Conservation (phyloP, 2,329 filamentous ascomycete genomes). For the Cercospora berteroae region DNA sequence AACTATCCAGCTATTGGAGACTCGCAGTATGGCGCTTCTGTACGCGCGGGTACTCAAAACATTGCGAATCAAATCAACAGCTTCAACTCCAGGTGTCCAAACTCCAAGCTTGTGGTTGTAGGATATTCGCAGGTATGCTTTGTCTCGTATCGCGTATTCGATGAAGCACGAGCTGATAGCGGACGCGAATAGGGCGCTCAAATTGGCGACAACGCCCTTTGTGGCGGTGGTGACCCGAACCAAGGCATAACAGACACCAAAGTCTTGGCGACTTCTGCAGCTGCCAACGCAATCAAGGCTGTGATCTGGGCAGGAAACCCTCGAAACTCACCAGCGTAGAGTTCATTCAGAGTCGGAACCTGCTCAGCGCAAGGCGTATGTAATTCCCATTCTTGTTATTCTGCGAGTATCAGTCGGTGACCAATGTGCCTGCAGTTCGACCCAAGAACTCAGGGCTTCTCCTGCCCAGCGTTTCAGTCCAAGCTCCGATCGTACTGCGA, state of each 20-base stretch:
- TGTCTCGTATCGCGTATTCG: constrained; percentile 32
- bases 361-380: constrained; percentile 59
- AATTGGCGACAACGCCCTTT: constrained; percentile 62
- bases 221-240: constrained; percentile 55
- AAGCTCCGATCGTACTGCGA: constrained; percentile 67
- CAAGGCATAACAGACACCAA: constrained; percentile 49
- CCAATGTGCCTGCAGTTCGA: constrained; percentile 52
- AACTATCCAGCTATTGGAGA: constrained; percentile 55
- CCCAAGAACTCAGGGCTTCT: constrained; percentile 57
- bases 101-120: constrained; percentile 30
- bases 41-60: constrained; percentile 50
- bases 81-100: constrained; percentile 29
- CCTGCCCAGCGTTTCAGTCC: constrained; percentile 52
- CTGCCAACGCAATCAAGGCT: constrained; percentile 28
- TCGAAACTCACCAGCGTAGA: constrained; percentile 53
- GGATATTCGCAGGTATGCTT: constrained; percentile 38
- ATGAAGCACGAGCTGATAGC: constrained; percentile 26
- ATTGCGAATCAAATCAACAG: constrained; percentile 36
- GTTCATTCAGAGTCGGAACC: constrained; percentile 60
- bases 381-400: constrained; percentile 15
- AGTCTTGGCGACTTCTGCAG: constrained; percentile 22
- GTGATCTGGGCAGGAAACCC: constrained; percentile 46
- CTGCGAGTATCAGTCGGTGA: neutral
- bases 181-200: constrained; percentile 54
- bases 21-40: constrained; percentile 59